Conservation (phyloP, 768 basidiomycete genomes). For the Punctularia strigosozonata region DNA sequence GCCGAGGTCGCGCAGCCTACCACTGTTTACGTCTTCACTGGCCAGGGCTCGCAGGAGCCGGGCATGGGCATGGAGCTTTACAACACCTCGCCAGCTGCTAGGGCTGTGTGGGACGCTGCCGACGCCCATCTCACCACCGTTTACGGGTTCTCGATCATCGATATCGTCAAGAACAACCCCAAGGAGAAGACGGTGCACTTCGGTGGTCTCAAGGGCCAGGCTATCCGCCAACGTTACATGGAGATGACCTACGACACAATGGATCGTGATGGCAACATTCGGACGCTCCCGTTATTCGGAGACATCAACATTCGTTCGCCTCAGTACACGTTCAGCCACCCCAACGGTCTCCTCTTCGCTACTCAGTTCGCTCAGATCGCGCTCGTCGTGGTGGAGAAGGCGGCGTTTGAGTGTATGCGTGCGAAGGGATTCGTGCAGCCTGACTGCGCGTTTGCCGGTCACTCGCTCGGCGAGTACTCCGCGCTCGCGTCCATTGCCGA, state of each 20-base stretch:
- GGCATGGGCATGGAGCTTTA: constrained; percentile 99
- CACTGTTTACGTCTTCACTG: constrained; percentile 96
- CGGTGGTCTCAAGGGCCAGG: constrained; percentile 98
- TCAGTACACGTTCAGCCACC: constrained; percentile 97
- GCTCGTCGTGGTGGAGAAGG: constrained; percentile 95
- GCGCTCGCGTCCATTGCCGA: constrained; percentile 97
- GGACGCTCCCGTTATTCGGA: constrained; percentile 90
- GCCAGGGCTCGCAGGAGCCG: constrained; percentile 94
- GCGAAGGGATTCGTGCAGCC: constrained; percentile 90
- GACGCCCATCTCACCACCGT: constrained; percentile 88
- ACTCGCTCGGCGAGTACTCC: constrained; percentile 97
- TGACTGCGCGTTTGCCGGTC: constrained; percentile 90
- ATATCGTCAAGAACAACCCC: constrained; percentile 97
- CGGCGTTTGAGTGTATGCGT: constrained; percentile 97
- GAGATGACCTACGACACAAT: constrained; percentile 97
- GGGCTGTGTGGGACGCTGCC: constrained; percentile 94
- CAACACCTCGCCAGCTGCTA: constrained; percentile 83
- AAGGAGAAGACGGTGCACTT: constrained; percentile 98
- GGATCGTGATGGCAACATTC: constrained; percentile 92
- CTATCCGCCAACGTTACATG: constrained; percentile 98
- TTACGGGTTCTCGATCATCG: constrained; percentile 97
- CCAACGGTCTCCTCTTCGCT: constrained; percentile 88
- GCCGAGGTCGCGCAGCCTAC: constrained; percentile 89
- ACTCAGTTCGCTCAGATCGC: constrained; percentile 99
- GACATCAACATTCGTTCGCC: constrained; percentile 93